Base-by-base conservation (phyloP, 2,329 filamentous ascomycete species). In the Aspergillus tubingensis region DNA sequence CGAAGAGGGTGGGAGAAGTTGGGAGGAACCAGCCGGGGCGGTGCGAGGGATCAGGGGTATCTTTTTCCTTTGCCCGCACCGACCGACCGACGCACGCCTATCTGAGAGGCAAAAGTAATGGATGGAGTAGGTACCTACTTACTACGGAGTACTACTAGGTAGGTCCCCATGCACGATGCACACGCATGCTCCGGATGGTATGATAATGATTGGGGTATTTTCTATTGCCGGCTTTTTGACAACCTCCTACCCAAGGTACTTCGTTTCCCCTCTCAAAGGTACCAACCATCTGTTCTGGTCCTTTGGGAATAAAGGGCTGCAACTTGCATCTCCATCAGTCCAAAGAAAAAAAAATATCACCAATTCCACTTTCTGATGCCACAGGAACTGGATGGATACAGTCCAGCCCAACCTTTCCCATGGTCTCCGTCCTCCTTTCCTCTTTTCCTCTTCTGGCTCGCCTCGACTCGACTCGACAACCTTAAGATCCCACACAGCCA, bases 1-100 rank as follows among this genome's bases (percentile, higher is more conserved):
- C 57, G 55, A 27, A 23, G 51, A 39, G 49, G 57, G 51, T 49
- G 44, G 44, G 47, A 15, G 47, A 17, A 44, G 44, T 60, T 55
- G 62, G 55, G 47, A 58, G 53, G 55, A 58, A 54, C 64, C 61
- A 61, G 38, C 54, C 59, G 60, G 57, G 47, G 58, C 38, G 50
- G 32, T 10, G 41, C 47, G 51, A 56, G 47, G 62, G 54, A 54
- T 62, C 57, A 62, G 62, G 63, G 59, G 59, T 51, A 41, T 25
- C n/a, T 30, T 36, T 54, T 41, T 57, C 19, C 56, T 53, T 13
- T 43, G 41, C 10, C 7, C 25, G 30, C 15, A 51, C 25, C 48
- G 23, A 38, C 50, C 30, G 17, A 25, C n/a, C 15, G 11, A 11
- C 11, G 11, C 32, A 11, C 11, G 11, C 32, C 32, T 13, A 36